Percentiles rank a stretch among this genome's conserved stretches.
phyloP scores from a whole-genome alignment of 1,139 yeast species.

The Cylindricascospora bacillispora region DNA sequence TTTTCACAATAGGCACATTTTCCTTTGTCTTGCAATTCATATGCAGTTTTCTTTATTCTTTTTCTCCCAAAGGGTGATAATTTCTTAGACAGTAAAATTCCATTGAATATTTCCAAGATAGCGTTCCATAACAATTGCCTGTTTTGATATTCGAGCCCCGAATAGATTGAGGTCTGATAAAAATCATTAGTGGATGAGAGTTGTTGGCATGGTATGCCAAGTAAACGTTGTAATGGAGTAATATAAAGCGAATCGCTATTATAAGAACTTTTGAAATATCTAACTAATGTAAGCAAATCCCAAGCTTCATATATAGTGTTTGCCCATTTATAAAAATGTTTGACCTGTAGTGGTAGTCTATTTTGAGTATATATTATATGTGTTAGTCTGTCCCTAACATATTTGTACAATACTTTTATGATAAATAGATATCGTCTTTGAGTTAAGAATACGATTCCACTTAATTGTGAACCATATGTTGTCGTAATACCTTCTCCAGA shows the following conservation, averaged over 20 bases:
- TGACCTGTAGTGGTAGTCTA: not conserved
- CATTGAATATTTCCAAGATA: conserved; percentile 17
- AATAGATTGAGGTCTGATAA: conserved; percentile 12
- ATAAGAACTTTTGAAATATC: conserved; percentile 7
- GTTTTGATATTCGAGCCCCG: conserved; percentile 19
- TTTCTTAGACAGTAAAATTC: conserved; percentile 11
- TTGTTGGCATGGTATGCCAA: conserved; percentile 1
- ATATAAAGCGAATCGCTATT: conserved; percentile 9
- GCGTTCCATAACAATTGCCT: conserved; percentile 23
- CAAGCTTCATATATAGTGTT: conserved; percentile 6
- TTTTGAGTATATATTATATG: conserved; percentile 4
- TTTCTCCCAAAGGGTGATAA: conserved; percentile 3
- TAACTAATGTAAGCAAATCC: conserved; percentile 10
- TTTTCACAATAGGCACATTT: conserved; percentile 12
- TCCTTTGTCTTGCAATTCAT: not conserved
- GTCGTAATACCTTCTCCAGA: conserved; percentile 2
- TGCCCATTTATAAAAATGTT: conserved; percentile 5
- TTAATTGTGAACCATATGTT: conserved; percentile 20
- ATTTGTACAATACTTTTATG: conserved; percentile 8
- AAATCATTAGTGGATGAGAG: conserved; percentile 6
- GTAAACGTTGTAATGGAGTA: conserved; percentile 4
- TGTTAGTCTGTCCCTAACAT: conserved; percentile 7
- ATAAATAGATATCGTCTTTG: conserved; percentile 9
- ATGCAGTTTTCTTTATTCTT: not conserved
- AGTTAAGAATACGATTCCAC: conserved; percentile 11